Conservation (phyloP, 768 basidiomycete species). For the Psilocybe cubensis region DNA sequence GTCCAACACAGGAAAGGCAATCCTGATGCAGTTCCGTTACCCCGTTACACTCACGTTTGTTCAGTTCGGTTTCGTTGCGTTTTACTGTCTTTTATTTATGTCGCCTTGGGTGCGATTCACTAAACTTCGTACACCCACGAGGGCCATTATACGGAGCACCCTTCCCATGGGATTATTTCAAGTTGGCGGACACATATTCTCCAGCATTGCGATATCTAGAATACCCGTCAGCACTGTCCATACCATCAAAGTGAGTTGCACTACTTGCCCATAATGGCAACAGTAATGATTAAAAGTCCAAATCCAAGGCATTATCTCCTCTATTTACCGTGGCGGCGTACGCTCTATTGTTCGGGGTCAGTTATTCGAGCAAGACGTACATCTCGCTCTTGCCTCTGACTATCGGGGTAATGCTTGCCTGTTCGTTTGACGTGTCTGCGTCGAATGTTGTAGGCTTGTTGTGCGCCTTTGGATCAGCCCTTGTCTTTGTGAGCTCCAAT, state of each 20-base stretch:
- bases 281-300: background rate
- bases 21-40: conserved; percentile 90
- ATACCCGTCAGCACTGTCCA: conserved; percentile 98
- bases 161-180: conserved; percentile 98
- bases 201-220: conserved; percentile 94
- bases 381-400: conserved; percentile 93
- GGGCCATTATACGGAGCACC: conserved; percentile 74
- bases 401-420: conserved; percentile 96
- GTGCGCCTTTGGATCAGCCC: conserved; percentile 94
- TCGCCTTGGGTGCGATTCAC: conserved; percentile 71
- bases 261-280: background rate
- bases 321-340: conserved; percentile 97
- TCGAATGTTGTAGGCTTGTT: conserved; percentile 88
- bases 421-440: conserved; percentile 88
- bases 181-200: conserved; percentile 97
- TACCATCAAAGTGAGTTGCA: conserved; percentile 87
- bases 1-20: conserved; percentile 95
- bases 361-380: conserved; percentile 91
- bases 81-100: conserved; percentile 86
- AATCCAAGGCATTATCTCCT: conserved; percentile 85
- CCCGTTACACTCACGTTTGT: conserved; percentile 97
- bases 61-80: conserved; percentile 94
- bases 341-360: conserved; percentile 90
- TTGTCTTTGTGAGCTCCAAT: conserved; percentile 97
- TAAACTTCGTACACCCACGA: conserved; percentile 70